Evolutionary conservation across 106 monocot species (phyloP), one percentile per base, ranked within the genome.

Genomic region (Allium fistulosum): DNA sequence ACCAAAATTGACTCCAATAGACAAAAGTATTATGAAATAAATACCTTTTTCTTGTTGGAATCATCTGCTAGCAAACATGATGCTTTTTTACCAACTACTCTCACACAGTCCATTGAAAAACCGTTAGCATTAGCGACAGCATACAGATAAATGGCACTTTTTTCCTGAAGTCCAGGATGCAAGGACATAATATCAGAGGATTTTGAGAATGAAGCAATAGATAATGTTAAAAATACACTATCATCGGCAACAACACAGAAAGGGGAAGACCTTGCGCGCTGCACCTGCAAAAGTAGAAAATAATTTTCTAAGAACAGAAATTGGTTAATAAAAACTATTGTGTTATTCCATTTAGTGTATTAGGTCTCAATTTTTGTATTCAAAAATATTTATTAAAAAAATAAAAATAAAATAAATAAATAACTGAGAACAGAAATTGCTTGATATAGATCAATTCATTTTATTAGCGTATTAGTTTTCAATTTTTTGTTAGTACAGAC

Each of bases 161-260:
- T 87, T 48, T 77, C 81, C 77, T 76, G 71, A 8, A 92, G 66
- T 47, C 97, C 89, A 11, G 87, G 90, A 48, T 87, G 83, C 49
- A 65, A 69, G 37, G 87, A 84, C 13, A 90, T 55, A 60, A 92
- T 62, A 66, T 59, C 51, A 67, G 87, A 80, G 67, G 57, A 59
- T 60, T 76, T 71, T 60, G 85, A 99, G 56, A 85, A 80, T 67
- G 72, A 77, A 52, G 82, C 79, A 63, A 70, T 17, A 49, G 81
- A 62, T 69, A 85, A 51, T 50, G 90, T 76, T 75, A 99, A 74
- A 67, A 90, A 81, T 58, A 93, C 63, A 71, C 97, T 99, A 57
- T 99, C 97, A 79, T 99, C 97, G 69, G 83, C 81, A 62, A 99
- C 75, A 69, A 99, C 73, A 69, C 97, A 99, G 10, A 79, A 70